These are phyloP conservation scores for Xylaria acuta DNA, from an alignment of 495 filamentous ascomycete genomes.

Conservation along the genomic window DNA sequence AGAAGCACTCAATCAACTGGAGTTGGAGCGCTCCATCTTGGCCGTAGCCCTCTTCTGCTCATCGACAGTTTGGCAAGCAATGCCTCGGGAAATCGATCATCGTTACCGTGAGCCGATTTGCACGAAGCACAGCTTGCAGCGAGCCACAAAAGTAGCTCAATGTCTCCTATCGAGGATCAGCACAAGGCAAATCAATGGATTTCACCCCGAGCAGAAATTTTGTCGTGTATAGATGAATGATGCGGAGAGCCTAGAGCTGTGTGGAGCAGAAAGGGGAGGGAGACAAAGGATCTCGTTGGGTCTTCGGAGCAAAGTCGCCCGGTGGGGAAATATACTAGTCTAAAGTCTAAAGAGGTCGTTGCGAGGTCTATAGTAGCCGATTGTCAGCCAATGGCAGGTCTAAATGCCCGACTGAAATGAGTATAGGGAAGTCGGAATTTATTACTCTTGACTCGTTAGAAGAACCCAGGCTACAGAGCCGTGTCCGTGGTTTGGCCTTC, in stretches of 20 bases:
- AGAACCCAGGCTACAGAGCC: neutral
- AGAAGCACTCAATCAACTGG: neutral
- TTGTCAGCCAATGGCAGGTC: neutral
- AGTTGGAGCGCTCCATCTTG: neutral
- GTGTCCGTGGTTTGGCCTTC: neutral
- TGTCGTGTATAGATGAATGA: neutral
- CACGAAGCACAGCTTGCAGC: neutral
- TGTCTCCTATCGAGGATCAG: neutral
- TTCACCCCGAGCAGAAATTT: neutral
- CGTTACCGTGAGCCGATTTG: neutral
- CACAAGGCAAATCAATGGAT: neutral
- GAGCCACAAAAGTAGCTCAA: neutral
- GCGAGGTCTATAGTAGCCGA: neutral
- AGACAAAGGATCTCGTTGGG: neutral
- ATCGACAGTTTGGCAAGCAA: neutral
- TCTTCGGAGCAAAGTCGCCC: constrained; percentile 13
- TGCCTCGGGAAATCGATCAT: neutral
- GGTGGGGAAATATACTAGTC: neutral
- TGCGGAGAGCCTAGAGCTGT: neutral
- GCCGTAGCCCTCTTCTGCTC: neutral
- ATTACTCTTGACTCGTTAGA: neutral
- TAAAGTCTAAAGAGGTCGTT: neutral
- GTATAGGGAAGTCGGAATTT: neutral
- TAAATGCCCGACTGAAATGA: neutral
- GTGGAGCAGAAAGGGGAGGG: neutral